phyloP scores from a whole-genome alignment of 345 rosid species.

The Eutrema japonicum region DNA sequence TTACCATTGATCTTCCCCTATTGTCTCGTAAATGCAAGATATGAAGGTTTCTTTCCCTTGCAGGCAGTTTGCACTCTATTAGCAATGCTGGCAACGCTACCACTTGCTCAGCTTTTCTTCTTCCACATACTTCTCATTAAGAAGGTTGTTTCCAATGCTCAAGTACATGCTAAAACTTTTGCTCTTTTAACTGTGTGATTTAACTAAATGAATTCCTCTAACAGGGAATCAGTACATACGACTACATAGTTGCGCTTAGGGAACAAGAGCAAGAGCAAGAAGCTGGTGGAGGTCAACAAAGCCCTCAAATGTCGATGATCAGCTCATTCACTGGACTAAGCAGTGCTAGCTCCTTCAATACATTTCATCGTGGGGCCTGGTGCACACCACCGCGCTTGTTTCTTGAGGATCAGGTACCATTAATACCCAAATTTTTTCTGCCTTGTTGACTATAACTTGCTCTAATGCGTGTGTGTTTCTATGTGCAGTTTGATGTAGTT shows the following conservation, averaged over 20 bases:
- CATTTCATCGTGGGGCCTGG: constrained; percentile 97
- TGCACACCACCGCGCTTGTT: constrained; percentile 96
- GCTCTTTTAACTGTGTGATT: background rate
- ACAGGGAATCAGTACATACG: constrained; percentile 98
- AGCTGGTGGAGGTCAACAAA: constrained; percentile 84
- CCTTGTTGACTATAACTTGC: background rate
- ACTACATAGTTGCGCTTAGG: constrained; percentile 93
- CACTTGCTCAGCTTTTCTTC: constrained; percentile 96
- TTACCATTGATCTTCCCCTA: background rate
- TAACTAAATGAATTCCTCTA: constrained; percentile 12
- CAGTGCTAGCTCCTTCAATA: constrained; percentile 94
- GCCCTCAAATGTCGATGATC: constrained; percentile 94
- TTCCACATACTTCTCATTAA: constrained; percentile 92
- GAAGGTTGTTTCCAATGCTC: constrained; percentile 56
- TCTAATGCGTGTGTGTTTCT: constrained; percentile 24
- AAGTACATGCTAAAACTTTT: background rate
- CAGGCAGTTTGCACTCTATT: constrained; percentile 85
- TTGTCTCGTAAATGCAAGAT: background rate
- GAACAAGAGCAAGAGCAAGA: constrained; percentile 98
- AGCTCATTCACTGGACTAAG: constrained; percentile 96
- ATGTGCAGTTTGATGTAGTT: constrained; percentile 90
- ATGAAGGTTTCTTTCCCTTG: constrained; percentile 25
- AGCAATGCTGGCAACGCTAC: constrained; percentile 95
- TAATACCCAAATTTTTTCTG: background rate
- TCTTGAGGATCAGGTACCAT: constrained; percentile 92